These are phyloP conservation scores for Fusarium nodosum DNA, from an alignment of 2,329 filamentous ascomycete species.

Conservation along the genomic window DNA sequence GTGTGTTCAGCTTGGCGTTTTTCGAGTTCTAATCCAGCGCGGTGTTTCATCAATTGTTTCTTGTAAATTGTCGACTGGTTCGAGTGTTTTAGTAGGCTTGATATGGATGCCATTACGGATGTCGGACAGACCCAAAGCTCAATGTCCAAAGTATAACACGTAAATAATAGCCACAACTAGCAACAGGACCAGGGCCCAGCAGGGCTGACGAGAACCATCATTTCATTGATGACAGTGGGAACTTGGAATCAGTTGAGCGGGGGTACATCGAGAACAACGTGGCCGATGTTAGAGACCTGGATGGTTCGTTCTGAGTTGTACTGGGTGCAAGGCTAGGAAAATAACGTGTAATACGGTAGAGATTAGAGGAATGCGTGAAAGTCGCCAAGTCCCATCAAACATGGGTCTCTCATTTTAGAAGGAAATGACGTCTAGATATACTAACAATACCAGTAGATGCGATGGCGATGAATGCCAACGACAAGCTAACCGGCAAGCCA, in stretches of 20 bases:
- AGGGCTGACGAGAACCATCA: constrained; percentile 34
- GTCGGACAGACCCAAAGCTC: neutral
- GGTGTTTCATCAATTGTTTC: neutral
- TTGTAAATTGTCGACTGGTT: neutral
- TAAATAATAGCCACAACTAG: constrained; percentile 22
- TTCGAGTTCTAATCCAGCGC: constrained; percentile 7
- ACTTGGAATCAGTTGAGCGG: constrained; percentile 20
- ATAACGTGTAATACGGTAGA: constrained; percentile 4
- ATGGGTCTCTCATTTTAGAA: constrained; percentile 15
- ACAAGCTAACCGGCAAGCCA: constrained; percentile 6
- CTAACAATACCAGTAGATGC: constrained; percentile 35
- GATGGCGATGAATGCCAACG: neutral
- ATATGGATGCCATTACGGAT: neutral
- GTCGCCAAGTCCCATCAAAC: constrained; percentile 2
- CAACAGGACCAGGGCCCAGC: constrained; percentile 14
- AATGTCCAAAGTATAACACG: constrained; percentile 3
- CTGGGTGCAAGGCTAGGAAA: constrained; percentile 1
- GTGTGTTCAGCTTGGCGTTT: constrained; percentile 13
- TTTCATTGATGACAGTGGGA: constrained; percentile 42
- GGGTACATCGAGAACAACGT: constrained; percentile 40
- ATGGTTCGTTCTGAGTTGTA: constrained; percentile 35
- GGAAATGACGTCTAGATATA: constrained; percentile 21
- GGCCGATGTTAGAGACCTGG: constrained; percentile 50
- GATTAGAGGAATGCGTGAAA: constrained; percentile 2
- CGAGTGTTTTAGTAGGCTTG: too few species aligned